Evolutionary conservation across 176 grass and related monocot genomes (phyloP), one percentile per base, ranked within the genome.

Genomic region (Aegilops umbellulata): DNA sequence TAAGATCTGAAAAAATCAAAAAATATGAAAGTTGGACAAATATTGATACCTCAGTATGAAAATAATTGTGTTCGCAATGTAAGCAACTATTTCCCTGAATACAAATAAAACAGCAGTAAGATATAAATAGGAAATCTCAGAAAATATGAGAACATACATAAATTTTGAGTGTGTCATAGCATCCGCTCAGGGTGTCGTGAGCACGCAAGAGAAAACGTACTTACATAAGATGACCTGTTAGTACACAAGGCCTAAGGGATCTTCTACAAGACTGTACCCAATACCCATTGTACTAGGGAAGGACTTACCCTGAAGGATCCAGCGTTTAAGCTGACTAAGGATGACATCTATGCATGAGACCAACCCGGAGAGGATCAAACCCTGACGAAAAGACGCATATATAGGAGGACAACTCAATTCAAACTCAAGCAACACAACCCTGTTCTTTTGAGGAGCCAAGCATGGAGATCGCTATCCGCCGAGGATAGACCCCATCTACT

Each of bases 11-110:
- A 2, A 73, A 47, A 13, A 35, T 35, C 31, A 10, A 87, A 2
- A 73, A 62, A 13, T 22, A 27, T 58, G 60, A 8, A 71, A n/a
- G 34, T 70, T 39, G 8, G 19, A 80, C 46, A 47, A 69, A 32
- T 58, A 36, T 14, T 29, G 80, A 58, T 95, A 98, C 93, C 95
- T 98, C 65, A 98, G 76, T 77, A 98, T 98, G 89, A 98, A 98
- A 78, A 98, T 92, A 62, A 98, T 67, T 41, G 95, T 98, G 67
- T 98, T 98, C 23, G 93, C 93, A 72, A 98, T 92, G 68, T 98
- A 98, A 44, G 95, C 82, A 58, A 98, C 93, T 91, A 98, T 98
- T 92, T 98, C 95, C 95, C 95, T 98, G 80, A 82, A 88, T 87
- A 89, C 22, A 81, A 65, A 35, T 34, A 89, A 87, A 92, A 71